These are phyloP conservation scores for Orbilia oligospora DNA, from an alignment of 2,329 filamentous ascomycete genomes.

Conservation along the genomic window DNA sequence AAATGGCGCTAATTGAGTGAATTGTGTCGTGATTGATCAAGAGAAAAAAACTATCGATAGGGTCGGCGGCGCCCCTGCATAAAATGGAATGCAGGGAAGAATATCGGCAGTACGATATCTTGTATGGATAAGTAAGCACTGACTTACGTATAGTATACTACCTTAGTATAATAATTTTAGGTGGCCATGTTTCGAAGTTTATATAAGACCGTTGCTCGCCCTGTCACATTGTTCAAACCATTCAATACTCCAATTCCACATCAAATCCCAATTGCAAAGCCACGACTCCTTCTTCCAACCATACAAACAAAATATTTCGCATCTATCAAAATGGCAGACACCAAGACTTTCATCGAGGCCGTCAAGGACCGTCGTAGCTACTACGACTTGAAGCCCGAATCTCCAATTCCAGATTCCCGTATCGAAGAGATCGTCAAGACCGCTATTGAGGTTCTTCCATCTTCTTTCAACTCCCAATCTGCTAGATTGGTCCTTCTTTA, in stretches of 20 bases:
- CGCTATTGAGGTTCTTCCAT: conserved; percentile 79
- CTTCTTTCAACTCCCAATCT: conserved; percentile 87
- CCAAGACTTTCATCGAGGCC: conserved; percentile 73
- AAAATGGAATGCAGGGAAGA: conserved; percentile 3
- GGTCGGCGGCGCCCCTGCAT: conserved; percentile 9
- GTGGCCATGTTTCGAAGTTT: conserved; percentile 7
- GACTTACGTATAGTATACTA: no score
- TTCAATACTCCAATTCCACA: background rate
- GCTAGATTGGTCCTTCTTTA: conserved; percentile 84
- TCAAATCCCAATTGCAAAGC: background rate
- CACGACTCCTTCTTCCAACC: conserved; percentile 9
- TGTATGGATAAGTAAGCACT: background rate
- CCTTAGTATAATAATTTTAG: no score
- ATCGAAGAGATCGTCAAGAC: conserved; percentile 77
- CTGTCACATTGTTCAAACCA: background rate
- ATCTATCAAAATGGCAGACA: conserved; percentile 52
- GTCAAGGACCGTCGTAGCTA: conserved; percentile 78
- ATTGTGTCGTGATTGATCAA: conserved; percentile 56
- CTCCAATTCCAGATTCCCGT: conserved; percentile 73
- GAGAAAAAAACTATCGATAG: background rate
- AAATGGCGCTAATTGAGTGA: conserved; percentile 45
- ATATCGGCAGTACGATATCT: background rate
- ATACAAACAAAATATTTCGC: conserved; percentile 12
- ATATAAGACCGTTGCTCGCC: conserved; percentile 9
- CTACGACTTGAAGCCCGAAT: conserved; percentile 78